Base-by-base conservation (phyloP, 176 grass and related monocot genomes). In the Oryza officinalis region DNA sequence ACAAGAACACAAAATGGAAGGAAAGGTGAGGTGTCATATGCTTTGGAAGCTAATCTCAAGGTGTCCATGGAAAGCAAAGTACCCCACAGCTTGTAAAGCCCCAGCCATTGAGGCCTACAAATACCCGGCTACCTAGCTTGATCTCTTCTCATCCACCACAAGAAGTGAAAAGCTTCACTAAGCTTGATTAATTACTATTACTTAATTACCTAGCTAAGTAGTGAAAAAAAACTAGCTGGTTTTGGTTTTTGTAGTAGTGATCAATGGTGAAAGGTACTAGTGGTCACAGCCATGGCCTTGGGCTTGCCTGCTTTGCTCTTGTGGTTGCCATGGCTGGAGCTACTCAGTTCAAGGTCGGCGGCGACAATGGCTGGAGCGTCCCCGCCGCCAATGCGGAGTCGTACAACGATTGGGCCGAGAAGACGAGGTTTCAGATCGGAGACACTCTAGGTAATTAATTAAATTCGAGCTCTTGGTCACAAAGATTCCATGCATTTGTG, bases 341-440 rank as follows among this genome's bases (percentile, higher is more conserved):
- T 23, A 76, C 65, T 12, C 90, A 87, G 88, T 88, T 91, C 90
- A 74, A 44, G 43, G 94, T 94, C n/a, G 92, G 94, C 27, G 90
- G 92, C n/a, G 59, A 63, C 38, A 85, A 79, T 60, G 90, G 95
- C n/a, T 94, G 88, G 95, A 84, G 80, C 84, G 81, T 91, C 23
- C 79, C 88, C 2, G 38, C 50, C 22, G 79, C 94, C 66, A 80
- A 80, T 61, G 83, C 84, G 1, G 49, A 81, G 45, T 61, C 92
- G 45, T 76, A 82, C 78, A 97, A 92, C 54, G 40, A 89, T 26
- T 97, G 92, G 95, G 92, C 92, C 0, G 35, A 40, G 69, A 91
- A 18, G 43, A 94, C 60, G 13, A 80, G 92, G 63, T 97, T 94
- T 43, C 69, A 78, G 32, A 75, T 86, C 6, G 94, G 92, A 59